These are phyloP conservation scores for Rhododendron kiyosumense DNA, from an alignment of 148 eudicot genomes.

Conservation along the genomic window DNA sequence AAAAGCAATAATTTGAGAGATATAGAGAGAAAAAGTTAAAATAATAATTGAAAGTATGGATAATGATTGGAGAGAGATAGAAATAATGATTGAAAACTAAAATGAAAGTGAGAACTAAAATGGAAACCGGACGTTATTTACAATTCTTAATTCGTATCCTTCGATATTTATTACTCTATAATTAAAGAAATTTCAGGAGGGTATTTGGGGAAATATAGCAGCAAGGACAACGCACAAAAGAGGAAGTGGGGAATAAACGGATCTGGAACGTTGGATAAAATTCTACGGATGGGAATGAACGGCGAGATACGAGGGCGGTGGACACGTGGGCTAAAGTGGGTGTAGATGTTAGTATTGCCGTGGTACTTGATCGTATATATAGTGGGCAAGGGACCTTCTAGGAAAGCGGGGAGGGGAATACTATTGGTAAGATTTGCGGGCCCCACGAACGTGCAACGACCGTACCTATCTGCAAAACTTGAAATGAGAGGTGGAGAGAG, in stretches of 20 bases:
- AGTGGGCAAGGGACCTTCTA: neutral
- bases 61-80: too few relatives aligned
- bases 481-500: too few relatives aligned
- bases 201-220: neutral
- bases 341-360: neutral
- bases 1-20: too few relatives aligned
- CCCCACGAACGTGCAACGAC: conserved; percentile 3
- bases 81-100: too few relatives aligned
- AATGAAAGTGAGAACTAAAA: too few relatives aligned
- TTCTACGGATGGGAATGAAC: neutral
- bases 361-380: conserved; percentile 2
- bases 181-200: too few relatives aligned
- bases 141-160: too few relatives aligned
- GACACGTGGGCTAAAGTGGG: neutral
- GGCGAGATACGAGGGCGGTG: neutral
- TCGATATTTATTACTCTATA: too few relatives aligned
- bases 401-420: neutral
- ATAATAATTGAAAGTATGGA: too few relatives aligned
- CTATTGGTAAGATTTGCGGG: neutral
- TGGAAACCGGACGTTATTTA: too few relatives aligned
- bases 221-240: neutral
- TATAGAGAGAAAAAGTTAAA: too few relatives aligned
- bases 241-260: neutral
- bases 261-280: neutral
- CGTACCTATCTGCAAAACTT: neutral